phyloP scores from a whole-genome alignment of 345 rosid genomes.

The Sapria himalayana region DNA sequence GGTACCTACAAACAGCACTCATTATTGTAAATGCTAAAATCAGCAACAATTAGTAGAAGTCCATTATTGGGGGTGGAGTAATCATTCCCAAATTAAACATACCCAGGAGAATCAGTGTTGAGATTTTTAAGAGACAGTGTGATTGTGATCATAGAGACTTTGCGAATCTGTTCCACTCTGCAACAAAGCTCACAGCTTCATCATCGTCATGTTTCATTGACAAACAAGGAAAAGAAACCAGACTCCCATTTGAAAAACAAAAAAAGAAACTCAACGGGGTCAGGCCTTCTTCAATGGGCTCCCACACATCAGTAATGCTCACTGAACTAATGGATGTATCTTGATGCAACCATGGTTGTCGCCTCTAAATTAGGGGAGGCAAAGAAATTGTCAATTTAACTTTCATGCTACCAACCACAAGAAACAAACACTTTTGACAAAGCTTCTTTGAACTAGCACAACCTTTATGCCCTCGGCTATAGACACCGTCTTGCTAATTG shows the following conservation, averaged over 20 bases:
- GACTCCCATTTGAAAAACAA: neutral
- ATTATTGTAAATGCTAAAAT: neutral
- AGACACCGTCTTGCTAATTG: slow-evolving; percentile 76
- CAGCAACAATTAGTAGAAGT: neutral
- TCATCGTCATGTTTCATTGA: slow-evolving; percentile 1
- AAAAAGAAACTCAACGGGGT: slow-evolving; percentile 25
- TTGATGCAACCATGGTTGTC: slow-evolving; percentile 64
- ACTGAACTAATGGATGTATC: slow-evolving; percentile 69
- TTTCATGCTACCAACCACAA: too few relatives aligned
- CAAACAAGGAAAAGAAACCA: neutral
- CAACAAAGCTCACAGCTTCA: too few relatives aligned
- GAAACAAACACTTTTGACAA: too few relatives aligned
- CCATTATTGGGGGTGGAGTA: neutral
- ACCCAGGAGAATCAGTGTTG: slow-evolving; percentile 61
- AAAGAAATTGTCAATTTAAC: too few relatives aligned
- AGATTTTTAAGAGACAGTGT: slow-evolving; percentile 60
- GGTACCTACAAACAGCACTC: slow-evolving; percentile 32
- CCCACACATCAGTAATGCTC: slow-evolving; percentile 89
- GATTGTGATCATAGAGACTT: slow-evolving; percentile 83
- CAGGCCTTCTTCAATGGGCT: slow-evolving; percentile 94
- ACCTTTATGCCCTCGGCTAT: slow-evolving; percentile 74
- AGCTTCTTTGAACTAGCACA: too few relatives aligned
- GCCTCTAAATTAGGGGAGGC: slow-evolving; percentile 31
- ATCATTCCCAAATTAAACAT: slow-evolving; percentile 10
- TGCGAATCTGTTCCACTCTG: slow-evolving; percentile 92